Base-by-base conservation (phyloP, 352 stramenopile species). In the Phytopythium sindhum region DNA sequence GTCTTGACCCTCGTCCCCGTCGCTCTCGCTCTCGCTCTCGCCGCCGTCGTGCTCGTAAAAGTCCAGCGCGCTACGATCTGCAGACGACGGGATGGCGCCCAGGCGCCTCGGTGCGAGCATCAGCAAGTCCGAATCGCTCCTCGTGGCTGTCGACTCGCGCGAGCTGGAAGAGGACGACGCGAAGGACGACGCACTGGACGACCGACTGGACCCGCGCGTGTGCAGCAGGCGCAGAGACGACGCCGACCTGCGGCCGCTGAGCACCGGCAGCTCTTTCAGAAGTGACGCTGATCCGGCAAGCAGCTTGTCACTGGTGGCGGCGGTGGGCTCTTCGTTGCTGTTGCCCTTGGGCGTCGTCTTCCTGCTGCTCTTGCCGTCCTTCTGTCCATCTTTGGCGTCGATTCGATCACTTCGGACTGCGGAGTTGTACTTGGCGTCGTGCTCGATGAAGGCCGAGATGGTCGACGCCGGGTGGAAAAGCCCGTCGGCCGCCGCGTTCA, bases 361-460 rank as follows among this genome's bases (percentile, higher is more conserved):
- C 26, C 48, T 23, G 48, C 28, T 37, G 28, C 26, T 55, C 17
- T 55, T 55, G 48, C 47, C 47, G 23, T 28, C 17, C 26, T 37
- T 55, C 26, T 15, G 10, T 0, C 15, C 48, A 5, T 33, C 28
- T 39, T 33, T 54, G 17, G 47, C 12, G 47, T 37, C 47, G 12
- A 15, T 4, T 15, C 3, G 47, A 10, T 8, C 42, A 10, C 9
- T 50, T 50, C 8, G 53, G 28, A 45, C 2, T 31, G 23, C 53
- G 21, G 71, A 56, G 23, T 47, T 63, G 61, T 88, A 92, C 63
- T 88, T 88, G n/a, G 76, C 76, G 60, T 92, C 83, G 61, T 92
- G 80, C 62, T 91, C 84, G 11, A 83, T 76, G 55, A 94, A 94
- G 14, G 86, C 86, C 44, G 89, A 79, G 24, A 94, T 86, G 21